These are phyloP conservation scores for Xylaria sp. DNA, from an alignment of 2,329 filamentous ascomycete genomes.

Conservation along the genomic window DNA sequence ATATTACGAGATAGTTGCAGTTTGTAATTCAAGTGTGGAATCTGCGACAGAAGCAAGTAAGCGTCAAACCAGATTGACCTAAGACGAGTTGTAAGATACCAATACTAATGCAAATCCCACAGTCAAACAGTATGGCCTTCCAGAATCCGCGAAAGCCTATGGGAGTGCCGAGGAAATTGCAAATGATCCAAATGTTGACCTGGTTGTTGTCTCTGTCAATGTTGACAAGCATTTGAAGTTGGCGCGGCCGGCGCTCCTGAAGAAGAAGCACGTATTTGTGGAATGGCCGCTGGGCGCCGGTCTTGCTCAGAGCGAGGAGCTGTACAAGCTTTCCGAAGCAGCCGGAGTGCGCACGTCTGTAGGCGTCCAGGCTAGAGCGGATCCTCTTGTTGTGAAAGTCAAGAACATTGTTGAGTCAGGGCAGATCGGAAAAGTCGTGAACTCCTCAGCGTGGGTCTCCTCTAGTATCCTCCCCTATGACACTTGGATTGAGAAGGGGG, in stretches of 20 bases:
- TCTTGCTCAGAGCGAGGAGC: slow-evolving; percentile 55
- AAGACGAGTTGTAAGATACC: neutral
- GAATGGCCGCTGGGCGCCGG: slow-evolving; percentile 61
- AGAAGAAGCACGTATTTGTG: slow-evolving; percentile 61
- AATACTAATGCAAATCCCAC: slow-evolving; percentile 8
- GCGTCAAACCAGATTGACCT: neutral
- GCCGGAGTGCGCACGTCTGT: slow-evolving; percentile 58
- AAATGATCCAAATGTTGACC: slow-evolving; percentile 58
- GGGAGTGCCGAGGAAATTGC: slow-evolving; percentile 57
- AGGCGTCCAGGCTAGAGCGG: slow-evolving; percentile 59
- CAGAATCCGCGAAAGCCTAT: slow-evolving; percentile 53
- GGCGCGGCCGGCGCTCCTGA: slow-evolving; percentile 55
- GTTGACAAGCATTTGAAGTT: slow-evolving; percentile 57
- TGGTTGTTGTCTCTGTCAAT: slow-evolving; percentile 58
- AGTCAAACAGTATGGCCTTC: slow-evolving; percentile 53
- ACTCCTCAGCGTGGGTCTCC: slow-evolving; percentile 45
- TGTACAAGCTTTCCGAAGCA: slow-evolving; percentile 54
- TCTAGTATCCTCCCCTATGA: slow-evolving; percentile 24
- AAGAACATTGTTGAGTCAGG: slow-evolving; percentile 56
- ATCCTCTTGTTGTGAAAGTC: slow-evolving; percentile 54
- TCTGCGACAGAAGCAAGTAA: slow-evolving; percentile 55
- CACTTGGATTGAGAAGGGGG: slow-evolving; percentile 39
- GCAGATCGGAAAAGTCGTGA: slow-evolving; percentile 57
- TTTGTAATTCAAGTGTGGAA: slow-evolving; percentile 59
- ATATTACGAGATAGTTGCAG: slow-evolving; percentile 60